A percentile compares a stretch with the other conserved stretches of the same genome.
These are phyloP conservation scores for Saccharomycodes ludwigii DNA, from an alignment of 805 yeast genomes.

Conservation along the genomic window DNA sequence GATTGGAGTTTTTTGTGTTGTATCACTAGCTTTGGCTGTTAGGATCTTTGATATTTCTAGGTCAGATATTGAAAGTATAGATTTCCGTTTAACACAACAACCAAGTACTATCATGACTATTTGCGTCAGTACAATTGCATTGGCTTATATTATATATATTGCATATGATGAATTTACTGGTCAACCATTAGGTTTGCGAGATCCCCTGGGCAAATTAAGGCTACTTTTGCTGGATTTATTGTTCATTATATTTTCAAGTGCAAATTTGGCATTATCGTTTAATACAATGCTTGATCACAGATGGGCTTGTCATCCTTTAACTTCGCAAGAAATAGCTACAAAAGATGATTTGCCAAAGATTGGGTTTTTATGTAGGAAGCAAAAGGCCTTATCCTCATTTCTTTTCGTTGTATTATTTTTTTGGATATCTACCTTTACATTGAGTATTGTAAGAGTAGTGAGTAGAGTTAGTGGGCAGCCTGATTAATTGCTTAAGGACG, in stretches of 20 bases:
- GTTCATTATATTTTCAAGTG: conserved; percentile 80
- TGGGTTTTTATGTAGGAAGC: conserved; percentile 58
- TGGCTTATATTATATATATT: conserved; percentile 67
- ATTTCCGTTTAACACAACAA: conserved; percentile 43
- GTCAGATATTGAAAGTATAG: conserved; percentile 7
- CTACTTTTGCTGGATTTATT: conserved; percentile 71
- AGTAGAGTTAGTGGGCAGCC: conserved; percentile 36
- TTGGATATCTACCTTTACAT: conserved; percentile 80
- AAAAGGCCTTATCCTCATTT: conserved; percentile 67
- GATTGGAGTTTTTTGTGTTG: conserved; percentile 43
- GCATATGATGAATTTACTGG: conserved; percentile 87
- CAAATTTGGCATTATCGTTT: conserved; percentile 76
- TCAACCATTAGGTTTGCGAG: conserved; percentile 80
- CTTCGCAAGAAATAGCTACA: conserved; percentile 11
- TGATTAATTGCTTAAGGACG: too few species aligned
- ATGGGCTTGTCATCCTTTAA: conserved; percentile 66
- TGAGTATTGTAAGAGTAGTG: conserved; percentile 74
- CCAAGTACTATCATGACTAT: conserved; percentile 92
- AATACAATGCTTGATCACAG: conserved; percentile 66
- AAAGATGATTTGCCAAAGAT: conserved; percentile 23
- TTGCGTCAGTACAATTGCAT: conserved; percentile 67
- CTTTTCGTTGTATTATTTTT: conserved; percentile 59
- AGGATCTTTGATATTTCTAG: conserved; percentile 36
- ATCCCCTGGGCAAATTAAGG: conserved; percentile 73
- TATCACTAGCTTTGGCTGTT: conserved; percentile 64